Evolutionary conservation across 441 rosid species (phyloP), one percentile per base, ranked within the genome.

Genomic region (Dalechampia spathulata): DNA sequence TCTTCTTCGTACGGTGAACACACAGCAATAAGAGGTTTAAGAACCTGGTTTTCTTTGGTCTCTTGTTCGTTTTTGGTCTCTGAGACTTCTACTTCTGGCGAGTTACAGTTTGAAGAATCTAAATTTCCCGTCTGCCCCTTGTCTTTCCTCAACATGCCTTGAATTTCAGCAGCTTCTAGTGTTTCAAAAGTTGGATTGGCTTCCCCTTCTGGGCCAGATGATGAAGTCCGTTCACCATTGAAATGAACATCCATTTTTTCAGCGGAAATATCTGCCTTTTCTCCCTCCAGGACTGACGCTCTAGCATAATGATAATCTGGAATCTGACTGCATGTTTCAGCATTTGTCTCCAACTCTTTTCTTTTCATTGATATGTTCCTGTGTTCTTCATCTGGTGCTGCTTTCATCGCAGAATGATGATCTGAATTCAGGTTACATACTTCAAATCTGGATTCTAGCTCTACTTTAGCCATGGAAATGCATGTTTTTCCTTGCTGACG

Each of bases 1-100:
- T 38, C 67, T 30, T 47, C 60, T 60, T 78, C 77, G 41, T 36
- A 61, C 25, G 13, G 54, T 49, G 62, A 64, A 38, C 49, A 38
- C 48, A 37, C 40, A 49, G 43, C 36, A 49, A 37, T 41, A 6
- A 21, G 55, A 58, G 52, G 60, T 3, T 39, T 58, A 43, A 41
- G 34, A 26, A 58, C 23, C 63, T 58, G 57, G 15, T 52, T 54
- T 57, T 68, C 71, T 59, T 68, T 54, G 27, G 53, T 62, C 19
- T 61, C 39, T 52, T 66, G 58, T 66, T 68, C 67, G 44, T 51
- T 52, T 30, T 25, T 47, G 26, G 48, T 55, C 12, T 69, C 66
- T 7, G 57, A 49, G 54, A 56, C 55, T 61, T 65, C 57, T 1
- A 30, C 60, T 8, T n/a, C 60, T 22, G 55, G 47, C 34, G 61